Conservation (phyloP, 148 eudicot genomes). For the Fagopyrum esculentum region DNA sequence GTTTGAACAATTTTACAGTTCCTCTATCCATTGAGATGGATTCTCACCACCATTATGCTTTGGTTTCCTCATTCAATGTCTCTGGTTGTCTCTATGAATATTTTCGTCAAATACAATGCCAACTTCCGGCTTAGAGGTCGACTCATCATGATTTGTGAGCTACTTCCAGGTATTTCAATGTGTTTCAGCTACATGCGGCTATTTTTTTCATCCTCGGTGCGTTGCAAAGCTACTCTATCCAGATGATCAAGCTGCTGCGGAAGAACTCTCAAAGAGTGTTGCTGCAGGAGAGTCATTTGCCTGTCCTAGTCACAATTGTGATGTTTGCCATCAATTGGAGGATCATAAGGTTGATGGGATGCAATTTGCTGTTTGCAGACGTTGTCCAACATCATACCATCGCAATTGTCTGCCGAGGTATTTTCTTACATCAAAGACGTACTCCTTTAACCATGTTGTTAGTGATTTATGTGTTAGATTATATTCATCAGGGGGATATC, state of each 20-base stretch:
- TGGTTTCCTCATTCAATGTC: not conserved
- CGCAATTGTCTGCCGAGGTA: conserved; percentile 91
- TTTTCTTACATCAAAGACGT: not conserved
- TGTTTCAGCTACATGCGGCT: conserved; percentile 83
- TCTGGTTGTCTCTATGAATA: not conserved
- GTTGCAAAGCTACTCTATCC: conserved; percentile 64
- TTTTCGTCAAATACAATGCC: not conserved
- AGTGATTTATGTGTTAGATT: conserved; percentile 15
- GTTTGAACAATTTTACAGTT: not conserved
- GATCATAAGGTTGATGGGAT: conserved; percentile 33
- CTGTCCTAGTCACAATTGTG: conserved; percentile 74
- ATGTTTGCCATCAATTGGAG: conserved; percentile 57
- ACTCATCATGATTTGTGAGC: not conserved
- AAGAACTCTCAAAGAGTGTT: conserved; percentile 44
- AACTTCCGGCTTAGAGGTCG: not conserved
- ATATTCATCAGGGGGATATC: conserved; percentile 47
- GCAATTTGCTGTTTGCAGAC: conserved; percentile 91
- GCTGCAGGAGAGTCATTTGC: conserved; percentile 65
- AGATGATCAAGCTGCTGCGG: conserved; percentile 35
- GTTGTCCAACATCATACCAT: conserved; percentile 90
- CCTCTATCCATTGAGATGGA: not conserved
- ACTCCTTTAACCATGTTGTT: not conserved
- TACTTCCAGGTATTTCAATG: conserved; percentile 76
- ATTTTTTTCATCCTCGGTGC: conserved; percentile 82
- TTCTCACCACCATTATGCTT: not conserved